These are phyloP conservation scores for Schwanniomyces polymorphus DNA, from an alignment of 805 yeast species.

Conservation along the genomic window DNA sequence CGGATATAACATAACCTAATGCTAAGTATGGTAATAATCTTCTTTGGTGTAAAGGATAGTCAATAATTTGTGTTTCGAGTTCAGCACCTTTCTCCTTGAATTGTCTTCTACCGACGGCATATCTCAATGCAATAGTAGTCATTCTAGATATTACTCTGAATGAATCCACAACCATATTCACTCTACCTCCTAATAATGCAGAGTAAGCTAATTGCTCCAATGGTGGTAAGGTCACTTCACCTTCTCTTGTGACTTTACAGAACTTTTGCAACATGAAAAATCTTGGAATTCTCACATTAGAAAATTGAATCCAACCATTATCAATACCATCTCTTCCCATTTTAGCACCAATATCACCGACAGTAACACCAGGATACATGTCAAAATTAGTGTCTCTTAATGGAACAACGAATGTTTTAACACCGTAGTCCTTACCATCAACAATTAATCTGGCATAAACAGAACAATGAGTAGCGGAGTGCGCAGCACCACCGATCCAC, in stretches of 20 bases:
- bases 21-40: constrained; percentile 47
- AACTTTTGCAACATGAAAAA: constrained; percentile 47
- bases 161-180: constrained; percentile 44
- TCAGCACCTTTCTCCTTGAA: constrained; percentile 33
- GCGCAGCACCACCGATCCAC: constrained; percentile 55
- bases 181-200: constrained; percentile 46
- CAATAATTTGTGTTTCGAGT: constrained; percentile 41
- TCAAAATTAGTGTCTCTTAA: constrained; percentile 44
- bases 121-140: constrained; percentile 43
- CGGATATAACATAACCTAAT: constrained; percentile 34
- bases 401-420: constrained; percentile 47
- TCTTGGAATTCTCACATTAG: constrained; percentile 44
- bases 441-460: constrained; percentile 44
- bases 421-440: constrained; percentile 46
- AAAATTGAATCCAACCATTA: constrained; percentile 50
- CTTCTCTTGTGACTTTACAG: constrained; percentile 40
- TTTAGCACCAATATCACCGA: constrained; percentile 49
- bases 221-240: constrained; percentile 42
- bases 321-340: constrained; percentile 52
- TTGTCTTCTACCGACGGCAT: constrained; percentile 48
- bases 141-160: constrained; percentile 43
- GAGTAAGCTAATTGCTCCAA: constrained; percentile 45
- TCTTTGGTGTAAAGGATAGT: constrained; percentile 47
- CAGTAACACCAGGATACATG: constrained; percentile 43
- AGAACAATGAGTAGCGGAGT: constrained; percentile 43